These are phyloP conservation scores for Fraxinus americana DNA, from an alignment of 257 asterid species.

Conservation along the genomic window DNA sequence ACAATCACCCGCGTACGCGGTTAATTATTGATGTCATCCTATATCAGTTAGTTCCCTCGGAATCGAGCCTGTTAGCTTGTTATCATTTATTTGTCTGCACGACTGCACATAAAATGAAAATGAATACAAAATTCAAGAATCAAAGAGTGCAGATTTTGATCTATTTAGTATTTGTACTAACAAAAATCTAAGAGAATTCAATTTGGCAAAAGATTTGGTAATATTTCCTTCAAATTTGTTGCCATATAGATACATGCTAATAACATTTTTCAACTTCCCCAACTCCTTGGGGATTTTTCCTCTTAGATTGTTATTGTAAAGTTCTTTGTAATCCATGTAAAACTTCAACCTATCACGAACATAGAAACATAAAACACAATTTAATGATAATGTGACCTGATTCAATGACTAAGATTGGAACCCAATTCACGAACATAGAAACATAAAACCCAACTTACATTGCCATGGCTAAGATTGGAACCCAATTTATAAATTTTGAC, in stretches of 20 bases:
- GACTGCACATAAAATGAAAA: constrained; percentile 35
- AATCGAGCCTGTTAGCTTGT: constrained; percentile 79
- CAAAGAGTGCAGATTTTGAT: not conserved
- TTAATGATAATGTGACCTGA: not conserved
- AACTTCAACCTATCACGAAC: constrained; percentile 12
- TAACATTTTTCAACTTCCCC: constrained; percentile 63
- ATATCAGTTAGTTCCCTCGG: constrained; percentile 92
- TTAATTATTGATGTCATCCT: no score
- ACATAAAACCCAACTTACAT: no score
- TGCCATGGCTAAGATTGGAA: no score
- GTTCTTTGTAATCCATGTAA: constrained; percentile 60
- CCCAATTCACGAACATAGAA: no score
- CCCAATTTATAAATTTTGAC: no score
- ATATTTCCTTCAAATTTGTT: constrained; percentile 66
- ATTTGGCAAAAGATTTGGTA: constrained; percentile 64
- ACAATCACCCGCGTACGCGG: no score
- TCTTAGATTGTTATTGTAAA: constrained; percentile 58
- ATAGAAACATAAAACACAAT: no score
- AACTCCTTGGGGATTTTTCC: constrained; percentile 79
- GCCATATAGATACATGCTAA: constrained; percentile 86
- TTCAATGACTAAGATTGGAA: no score
- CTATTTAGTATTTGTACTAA: constrained; percentile 37
- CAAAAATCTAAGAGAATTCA: constrained; percentile 78
- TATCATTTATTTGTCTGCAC: constrained; percentile 67
- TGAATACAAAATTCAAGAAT: not conserved